Base-by-base conservation (phyloP, 352 stramenopile species). In the Phytophthora pluvialis region DNA sequence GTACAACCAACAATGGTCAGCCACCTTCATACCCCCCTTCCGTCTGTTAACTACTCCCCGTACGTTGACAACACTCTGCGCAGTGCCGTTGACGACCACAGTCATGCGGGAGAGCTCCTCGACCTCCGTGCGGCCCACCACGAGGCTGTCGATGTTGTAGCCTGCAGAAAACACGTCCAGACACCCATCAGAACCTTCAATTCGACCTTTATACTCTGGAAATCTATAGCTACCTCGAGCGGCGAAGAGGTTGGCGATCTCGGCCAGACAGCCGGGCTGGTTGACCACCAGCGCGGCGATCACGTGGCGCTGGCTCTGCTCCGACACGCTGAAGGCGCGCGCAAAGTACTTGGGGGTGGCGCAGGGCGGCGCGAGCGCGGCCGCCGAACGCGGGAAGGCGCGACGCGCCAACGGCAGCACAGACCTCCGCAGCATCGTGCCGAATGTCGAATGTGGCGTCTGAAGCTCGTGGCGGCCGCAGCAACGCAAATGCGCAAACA, bases 101-200 rank as follows among this genome's bases (percentile, higher is more conserved):
- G 82, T 95, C 87, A 95, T 95, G 58, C 84, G 85, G 53, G 83
- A 92, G 51, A 95, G 82, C 67, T 95, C 85, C 42, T 93, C 80
- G 35, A 93, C 87, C 65, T 95, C 87, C 12, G 84, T 95, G 62
- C 83, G 87, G 8, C 87, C 87, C 12, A 93, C 87, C n/a, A 95
- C 85, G 6, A 95, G 67, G 72, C 83, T 93, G 67, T 95, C 87
- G 72, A 95, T 95, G 64, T 95, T 95, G 80, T 95, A 95, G 21
- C 86, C 81, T 88, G 21, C 52, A 72, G 4, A 38, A 57, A 63
- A 48, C 31, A 33, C 12, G 21, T 9, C 6, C 55, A 51, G 9
- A 52, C 21, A 42, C 5, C 12, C 39, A 59, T 51, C 18, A 74
- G 29, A 26, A 60, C 13, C 36, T 8, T 42, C 4, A 43, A 7